Percentiles rank a stretch among this genome's conserved stretches.
Conservation (phyloP, 257 asterid species). For the Anisodus acutangulus region DNA sequence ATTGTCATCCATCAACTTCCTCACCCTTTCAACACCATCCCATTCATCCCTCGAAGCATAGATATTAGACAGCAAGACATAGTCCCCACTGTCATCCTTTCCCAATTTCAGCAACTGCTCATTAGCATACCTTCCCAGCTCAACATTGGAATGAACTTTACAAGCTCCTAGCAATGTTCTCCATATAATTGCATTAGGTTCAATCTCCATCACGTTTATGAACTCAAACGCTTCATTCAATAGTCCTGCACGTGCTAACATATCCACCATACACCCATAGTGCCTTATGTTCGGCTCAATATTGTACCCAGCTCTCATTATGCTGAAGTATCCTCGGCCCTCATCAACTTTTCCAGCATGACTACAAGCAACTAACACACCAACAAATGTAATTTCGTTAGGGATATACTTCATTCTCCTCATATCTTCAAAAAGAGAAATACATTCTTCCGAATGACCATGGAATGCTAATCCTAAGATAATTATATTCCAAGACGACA, state of each 20-base stretch:
- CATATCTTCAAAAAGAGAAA: conserved; percentile 69
- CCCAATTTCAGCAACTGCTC: conserved; percentile 55
- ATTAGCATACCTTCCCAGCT: conserved; percentile 65
- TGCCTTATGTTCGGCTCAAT: conserved; percentile 63
- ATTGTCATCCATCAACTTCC: conserved; percentile 65
- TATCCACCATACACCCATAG: conserved; percentile 77
- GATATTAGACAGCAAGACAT: conserved; percentile 65
- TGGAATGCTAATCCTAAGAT: conserved; percentile 63
- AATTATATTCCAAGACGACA: conserved; percentile 64
- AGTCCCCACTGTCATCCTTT: conserved; percentile 64
- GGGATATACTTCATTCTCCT: conserved; percentile 55
- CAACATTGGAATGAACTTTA: conserved; percentile 64
- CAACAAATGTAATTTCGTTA: conserved; percentile 63
- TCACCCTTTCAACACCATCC: conserved; percentile 60
- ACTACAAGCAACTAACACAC: conserved; percentile 67
- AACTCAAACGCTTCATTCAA: conserved; percentile 69
- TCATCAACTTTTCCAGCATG: conserved; percentile 67
- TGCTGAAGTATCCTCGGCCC: conserved; percentile 54
- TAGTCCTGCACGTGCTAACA: conserved; percentile 71
- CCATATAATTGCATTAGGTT: conserved; percentile 77
- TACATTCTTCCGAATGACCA: conserved; percentile 58
- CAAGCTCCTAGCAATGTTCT: conserved; percentile 77
- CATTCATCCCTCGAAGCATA: conserved; percentile 72
- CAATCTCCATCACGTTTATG: conserved; percentile 54
- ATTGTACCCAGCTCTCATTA: conserved; percentile 50